Base-by-base conservation (phyloP, 2,329 filamentous ascomycete species). In the Calonectria pteridis region DNA sequence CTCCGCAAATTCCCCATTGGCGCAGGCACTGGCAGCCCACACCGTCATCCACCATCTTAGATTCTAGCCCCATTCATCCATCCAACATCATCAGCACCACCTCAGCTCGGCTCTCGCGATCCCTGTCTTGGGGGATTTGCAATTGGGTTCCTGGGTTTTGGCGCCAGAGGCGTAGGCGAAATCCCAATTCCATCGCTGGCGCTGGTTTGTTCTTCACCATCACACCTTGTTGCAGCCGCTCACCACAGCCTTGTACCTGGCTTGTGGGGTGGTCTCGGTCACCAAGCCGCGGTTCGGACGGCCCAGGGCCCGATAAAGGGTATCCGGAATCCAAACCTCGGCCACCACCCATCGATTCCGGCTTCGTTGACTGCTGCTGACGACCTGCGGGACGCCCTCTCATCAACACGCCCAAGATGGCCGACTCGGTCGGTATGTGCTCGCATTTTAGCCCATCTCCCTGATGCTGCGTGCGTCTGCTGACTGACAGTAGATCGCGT, bases 401-500 rank as follows among this genome's bases (percentile, higher is more conserved):
- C 73, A 51, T 65, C 62, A 69, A 73, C 70, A 65, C 73, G 73
- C 53, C 59, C 73, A 78, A 69, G 40, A 81, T 81, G 80, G 79
- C 80, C 68, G 80, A 81, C 55, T 81, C 80, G 65, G 80, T 83
- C 64, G 82, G 81, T 82, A 79, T 64, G 81, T 78, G 28, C 58
- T 62, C 28, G 40, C 65, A 43, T 59, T 37, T 67, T 69, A n/a
- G 35, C n/a, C 33, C 23, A n/a, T 43, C 49, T 35, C 37, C 37
- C 46, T 35, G 46, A 26, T 29, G 31, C 55, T 59, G 62, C 37
- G 37, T 51, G 46, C 50, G 29, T 69, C 40, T 72, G 58, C 75
- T 77, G 55, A 77, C 37, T 40, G n/a, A 50, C 66, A 33, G n/a
- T 80, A 98, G 97, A 99, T 88, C 94, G 97, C 86, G 97, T 99